Evolutionary conservation across 2,329 filamentous ascomycete species (phyloP), one percentile per base, ranked within the genome.

Genomic region (Xylaria sp.): DNA sequence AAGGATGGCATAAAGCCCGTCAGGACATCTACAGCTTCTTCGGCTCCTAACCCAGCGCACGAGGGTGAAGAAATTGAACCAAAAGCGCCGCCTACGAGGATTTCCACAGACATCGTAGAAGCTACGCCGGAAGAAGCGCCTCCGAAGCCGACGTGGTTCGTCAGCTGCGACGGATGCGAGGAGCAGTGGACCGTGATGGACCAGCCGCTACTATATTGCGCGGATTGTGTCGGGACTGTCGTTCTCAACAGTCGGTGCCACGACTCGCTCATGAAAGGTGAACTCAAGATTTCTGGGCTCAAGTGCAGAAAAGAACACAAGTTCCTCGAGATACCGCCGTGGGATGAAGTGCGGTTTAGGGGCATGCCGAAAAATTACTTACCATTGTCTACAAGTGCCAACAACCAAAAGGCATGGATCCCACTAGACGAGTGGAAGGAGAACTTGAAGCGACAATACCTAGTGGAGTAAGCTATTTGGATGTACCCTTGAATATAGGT

Each of bases 351-450:
- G 2, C 65, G 71, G 2, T 71, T 67, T 51, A 66, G 66, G 37
- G 72, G 68, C 8, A 68, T 78, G 69, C 75, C 77, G 0, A 71
- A 57, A 63, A 69, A 67, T 9, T 71, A 37, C 27, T 65, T 78
- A 23, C 75, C 75, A 1, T 59, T 78, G 23, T 71, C 76, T 2
- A 71, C 71, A 18, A 59, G 64, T 18, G 42, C 23, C 35, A 69
- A 64, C 8, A 64, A 40, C 16, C 69, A 44, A 48, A 73, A 71
- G 72, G 71, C 62, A 25, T 78, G 77, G 77, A 73, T 77, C 6
- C 51, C 73, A 5, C 25, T 76, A 25, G 73, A 77, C 9, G 71
- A 77, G 66, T 78, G 74, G 75, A 77, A 76, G 66, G 63, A 60
- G 1, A 67, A 63, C 8, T 37, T 78, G 68, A 74, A 59, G 60